Evolutionary conservation across 139 green algal genomes (phyloP).

Genomic region (Tetradesmus obliquus): DNA sequence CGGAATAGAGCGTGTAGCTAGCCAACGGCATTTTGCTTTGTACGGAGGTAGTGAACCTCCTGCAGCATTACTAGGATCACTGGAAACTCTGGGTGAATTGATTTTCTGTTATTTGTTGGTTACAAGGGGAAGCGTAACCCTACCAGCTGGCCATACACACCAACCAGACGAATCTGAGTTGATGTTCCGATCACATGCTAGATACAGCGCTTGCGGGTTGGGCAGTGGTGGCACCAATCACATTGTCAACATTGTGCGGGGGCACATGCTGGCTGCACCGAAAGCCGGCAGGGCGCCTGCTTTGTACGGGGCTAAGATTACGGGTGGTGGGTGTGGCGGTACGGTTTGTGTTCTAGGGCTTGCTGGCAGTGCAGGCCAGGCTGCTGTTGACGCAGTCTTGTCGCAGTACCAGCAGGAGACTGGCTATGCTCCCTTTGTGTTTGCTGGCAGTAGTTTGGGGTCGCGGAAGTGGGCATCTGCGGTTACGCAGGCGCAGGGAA

Average conservation of each 20-base stretch:
- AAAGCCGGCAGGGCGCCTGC: conserved; percentile 34
- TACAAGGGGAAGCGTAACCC: no score
- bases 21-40: no score
- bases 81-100: conserved; percentile 80
- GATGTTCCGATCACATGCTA: conserved; percentile 88
- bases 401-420: conserved; percentile 39
- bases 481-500: neutral
- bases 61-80: conserved; percentile 20
- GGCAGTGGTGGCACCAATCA: conserved; percentile 54
- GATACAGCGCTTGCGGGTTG: conserved; percentile 70
- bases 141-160: no score
- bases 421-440: conserved; percentile 36
- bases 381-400: conserved; percentile 38
- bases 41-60: no score
- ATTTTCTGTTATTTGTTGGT: no score
- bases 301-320: conserved; percentile 96
- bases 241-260: conserved; percentile 79
- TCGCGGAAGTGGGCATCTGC: conserved; percentile 38
- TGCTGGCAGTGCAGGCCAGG: conserved; percentile 39
- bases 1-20: no score
- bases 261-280: conserved; percentile 54
- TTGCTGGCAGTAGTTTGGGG: conserved; percentile 35
- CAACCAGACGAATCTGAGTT: conserved; percentile 66
- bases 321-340: conserved; percentile 91
- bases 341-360: conserved; percentile 83